A percentile compares a stretch with the other conserved stretches of the same genome.
These are phyloP conservation scores for Asterophora parasitica DNA, from an alignment of 768 basidiomycete species.

Conservation along the genomic window DNA sequence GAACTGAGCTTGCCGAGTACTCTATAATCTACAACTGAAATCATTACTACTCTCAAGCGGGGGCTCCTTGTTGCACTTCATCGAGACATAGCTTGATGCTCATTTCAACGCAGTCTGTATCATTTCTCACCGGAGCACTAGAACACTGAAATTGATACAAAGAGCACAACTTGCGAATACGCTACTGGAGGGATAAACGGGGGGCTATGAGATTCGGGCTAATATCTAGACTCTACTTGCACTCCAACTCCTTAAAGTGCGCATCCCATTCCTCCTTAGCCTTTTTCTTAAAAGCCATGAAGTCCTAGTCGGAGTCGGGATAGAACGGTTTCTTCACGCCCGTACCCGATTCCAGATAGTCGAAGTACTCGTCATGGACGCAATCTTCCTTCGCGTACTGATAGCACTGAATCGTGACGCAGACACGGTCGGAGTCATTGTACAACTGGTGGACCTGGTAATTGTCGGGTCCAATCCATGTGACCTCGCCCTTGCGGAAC, in stretches of 20 bases:
- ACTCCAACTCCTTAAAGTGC: conserved; percentile 10
- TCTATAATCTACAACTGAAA: no score
- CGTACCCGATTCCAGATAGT: conserved; percentile 7
- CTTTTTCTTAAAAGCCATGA: conserved; percentile 8
- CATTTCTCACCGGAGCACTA: no score
- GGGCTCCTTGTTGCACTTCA: no score
- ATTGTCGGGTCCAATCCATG: conserved; percentile 3
- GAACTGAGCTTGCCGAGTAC: no score
- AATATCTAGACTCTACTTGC: background rate
- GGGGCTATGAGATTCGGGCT: no score
- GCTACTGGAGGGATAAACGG: no score
- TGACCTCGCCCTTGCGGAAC: background rate
- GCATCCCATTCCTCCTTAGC: conserved; percentile 11
- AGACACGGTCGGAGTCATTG: conserved; percentile 12
- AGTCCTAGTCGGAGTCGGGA: conserved; percentile 13
- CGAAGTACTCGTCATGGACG: conserved; percentile 13
- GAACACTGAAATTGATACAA: no score
- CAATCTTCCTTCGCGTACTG: conserved; percentile 9
- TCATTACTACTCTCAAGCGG: no score
- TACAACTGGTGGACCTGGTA: conserved; percentile 8
- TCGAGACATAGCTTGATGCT: no score
- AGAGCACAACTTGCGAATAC: no score
- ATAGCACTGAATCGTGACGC: conserved; percentile 15
- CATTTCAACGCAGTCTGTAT: no score
- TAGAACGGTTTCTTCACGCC: conserved; percentile 10